A percentile compares a stretch with the other conserved stretches of the same genome.
Evolutionary conservation across 2,329 filamentous ascomycete species (phyloP).

Genomic region (Microsporum canis): DNA sequence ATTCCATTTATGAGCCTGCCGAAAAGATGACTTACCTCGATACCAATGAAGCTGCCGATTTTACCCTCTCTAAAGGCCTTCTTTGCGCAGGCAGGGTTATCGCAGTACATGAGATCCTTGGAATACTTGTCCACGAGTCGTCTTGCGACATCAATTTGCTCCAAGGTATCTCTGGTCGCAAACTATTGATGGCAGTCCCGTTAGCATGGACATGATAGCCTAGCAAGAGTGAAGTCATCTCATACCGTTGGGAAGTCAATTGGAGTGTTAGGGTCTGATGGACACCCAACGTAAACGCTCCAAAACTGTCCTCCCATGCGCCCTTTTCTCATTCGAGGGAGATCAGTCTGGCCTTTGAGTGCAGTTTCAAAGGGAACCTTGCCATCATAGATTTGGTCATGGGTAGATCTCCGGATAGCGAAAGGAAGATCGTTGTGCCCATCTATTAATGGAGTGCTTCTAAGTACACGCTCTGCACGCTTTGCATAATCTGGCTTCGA

Average conservation of each 20-base stretch:
- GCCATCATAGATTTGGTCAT: constrained; percentile 22
- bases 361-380: constrained; percentile 15
- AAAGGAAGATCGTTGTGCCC: constrained; percentile 27
- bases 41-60: constrained; percentile 19
- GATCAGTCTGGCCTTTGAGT: constrained; percentile 20
- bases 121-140: constrained; percentile 18
- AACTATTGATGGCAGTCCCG: constrained; percentile 2
- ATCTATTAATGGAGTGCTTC: constrained; percentile 22
- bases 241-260: constrained; percentile 17
- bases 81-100: constrained; percentile 15
- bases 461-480: constrained; percentile 17
- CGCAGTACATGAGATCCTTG: constrained; percentile 18
- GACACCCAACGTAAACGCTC: constrained; percentile 22
- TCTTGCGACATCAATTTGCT: constrained; percentile 22
- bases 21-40: constrained; percentile 15
- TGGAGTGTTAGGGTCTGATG: constrained; percentile 9
- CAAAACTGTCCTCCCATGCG: constrained; percentile 25
- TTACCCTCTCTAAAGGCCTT: constrained; percentile 16
- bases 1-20: background rate
- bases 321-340: constrained; percentile 20
- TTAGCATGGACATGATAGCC: background rate
- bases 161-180: constrained; percentile 20
- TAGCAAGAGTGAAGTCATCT: background rate
- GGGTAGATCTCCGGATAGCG: constrained; percentile 19
- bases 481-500: constrained; percentile 12